Percentiles rank a stretch among this genome's conserved stretches.
Conservation (phyloP, 176 grass and related monocot genomes). For the Musa schizocarpa region DNA sequence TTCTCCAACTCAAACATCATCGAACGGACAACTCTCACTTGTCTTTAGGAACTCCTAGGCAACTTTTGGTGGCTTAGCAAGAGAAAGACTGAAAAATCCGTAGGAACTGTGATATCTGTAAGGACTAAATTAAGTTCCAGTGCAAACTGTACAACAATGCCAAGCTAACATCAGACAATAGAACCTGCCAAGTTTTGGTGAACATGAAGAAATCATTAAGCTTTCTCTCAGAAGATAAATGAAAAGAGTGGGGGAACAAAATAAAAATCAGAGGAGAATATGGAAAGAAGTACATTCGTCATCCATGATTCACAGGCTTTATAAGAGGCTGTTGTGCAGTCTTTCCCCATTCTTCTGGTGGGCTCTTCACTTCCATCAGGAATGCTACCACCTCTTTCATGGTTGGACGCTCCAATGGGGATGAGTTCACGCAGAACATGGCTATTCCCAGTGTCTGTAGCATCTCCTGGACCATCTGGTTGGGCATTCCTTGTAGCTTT, state of each 20-base stretch:
- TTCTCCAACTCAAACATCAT: too few species aligned
- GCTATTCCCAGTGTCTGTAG: slow-evolving; percentile 85
- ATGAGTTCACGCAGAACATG: slow-evolving; percentile 80
- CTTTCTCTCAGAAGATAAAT: background rate
- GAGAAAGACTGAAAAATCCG: background rate
- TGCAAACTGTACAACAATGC: background rate
- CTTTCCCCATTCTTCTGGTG: slow-evolving; percentile 85
- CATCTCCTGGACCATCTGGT: slow-evolving; percentile 93
- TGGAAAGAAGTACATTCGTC: background rate
- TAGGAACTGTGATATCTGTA: background rate
- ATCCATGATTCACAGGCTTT: slow-evolving; percentile 36
- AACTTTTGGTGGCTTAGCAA: background rate
- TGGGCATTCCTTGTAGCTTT: slow-evolving; percentile 63
- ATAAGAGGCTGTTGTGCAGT: slow-evolving; percentile 73
- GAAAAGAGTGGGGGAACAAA: background rate
- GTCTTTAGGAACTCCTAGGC: too few species aligned
- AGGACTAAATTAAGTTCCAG: background rate
- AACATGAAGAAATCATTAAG: background rate
- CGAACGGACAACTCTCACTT: too few species aligned
- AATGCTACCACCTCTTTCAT: slow-evolving; percentile 98
- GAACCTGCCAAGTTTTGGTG: background rate
- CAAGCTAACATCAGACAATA: background rate
- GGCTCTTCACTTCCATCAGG: slow-evolving; percentile 91
- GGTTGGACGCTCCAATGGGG: slow-evolving; percentile 63
- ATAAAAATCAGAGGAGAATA: background rate